Evolutionary conservation across 208 protist species (phyloP).

Genomic region (Leptomonas seymouri): DNA sequence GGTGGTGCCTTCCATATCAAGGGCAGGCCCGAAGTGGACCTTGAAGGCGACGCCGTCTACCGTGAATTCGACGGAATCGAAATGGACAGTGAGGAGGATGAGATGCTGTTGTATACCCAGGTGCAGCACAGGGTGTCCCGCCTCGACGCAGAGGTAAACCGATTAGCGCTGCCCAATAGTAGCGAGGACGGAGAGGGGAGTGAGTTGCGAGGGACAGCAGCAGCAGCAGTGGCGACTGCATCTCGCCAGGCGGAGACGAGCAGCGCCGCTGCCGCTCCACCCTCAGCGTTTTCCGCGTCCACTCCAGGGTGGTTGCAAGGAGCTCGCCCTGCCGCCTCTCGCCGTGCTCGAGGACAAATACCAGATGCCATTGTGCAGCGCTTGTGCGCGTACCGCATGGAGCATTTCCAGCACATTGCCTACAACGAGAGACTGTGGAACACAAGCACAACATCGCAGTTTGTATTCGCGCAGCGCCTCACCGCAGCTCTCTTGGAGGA

Average conservation of each 20-base stretch:
- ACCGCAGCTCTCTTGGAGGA: constrained; percentile 74
- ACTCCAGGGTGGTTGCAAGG: neutral
- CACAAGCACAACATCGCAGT: constrained; percentile 79
- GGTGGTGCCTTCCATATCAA: neutral
- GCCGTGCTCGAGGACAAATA: constrained; percentile 52
- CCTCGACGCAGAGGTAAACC: constrained; percentile 55
- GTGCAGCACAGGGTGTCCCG: constrained; percentile 47
- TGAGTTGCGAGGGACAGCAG: neutral
- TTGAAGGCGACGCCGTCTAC: constrained; percentile 1
- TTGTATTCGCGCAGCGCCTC: constrained; percentile 82
- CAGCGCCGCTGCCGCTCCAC: neutral
- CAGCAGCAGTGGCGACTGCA: neutral
- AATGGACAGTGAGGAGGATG: constrained; percentile 36
- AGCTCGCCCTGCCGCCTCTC: neutral
- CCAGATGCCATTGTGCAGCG: constrained; percentile 70
- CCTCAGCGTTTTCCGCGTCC: neutral
- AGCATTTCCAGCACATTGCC: constrained; percentile 78
- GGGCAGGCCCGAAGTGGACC: constrained; percentile 12
- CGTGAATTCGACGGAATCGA: neutral
- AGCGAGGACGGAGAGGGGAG: constrained; percentile 4
- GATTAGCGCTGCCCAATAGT: constrained; percentile 28
- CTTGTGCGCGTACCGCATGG: constrained; percentile 63
- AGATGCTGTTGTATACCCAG: constrained; percentile 62
- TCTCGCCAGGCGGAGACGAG: neutral
- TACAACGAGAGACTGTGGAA: constrained; percentile 89